Conservation (phyloP, 495 filamentous ascomycete genomes). For the Annulohypoxylon stygium region DNA sequence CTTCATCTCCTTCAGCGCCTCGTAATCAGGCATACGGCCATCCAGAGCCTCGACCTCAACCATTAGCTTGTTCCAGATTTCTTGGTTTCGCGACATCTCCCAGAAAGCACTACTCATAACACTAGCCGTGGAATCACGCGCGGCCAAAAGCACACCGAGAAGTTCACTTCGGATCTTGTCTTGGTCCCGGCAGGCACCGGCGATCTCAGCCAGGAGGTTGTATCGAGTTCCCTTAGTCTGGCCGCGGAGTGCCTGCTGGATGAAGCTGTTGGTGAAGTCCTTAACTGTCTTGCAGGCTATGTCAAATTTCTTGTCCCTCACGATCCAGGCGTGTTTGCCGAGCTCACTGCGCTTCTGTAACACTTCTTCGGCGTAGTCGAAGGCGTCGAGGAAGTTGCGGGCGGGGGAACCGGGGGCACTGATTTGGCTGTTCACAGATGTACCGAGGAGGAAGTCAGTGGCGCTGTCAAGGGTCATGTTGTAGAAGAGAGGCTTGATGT, state of each 20-base stretch:
- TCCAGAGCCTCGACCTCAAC: neutral
- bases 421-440: slow-evolving; percentile 3
- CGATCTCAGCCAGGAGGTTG: slow-evolving; percentile 7
- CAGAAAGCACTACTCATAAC: neutral
- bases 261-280: slow-evolving; percentile 2
- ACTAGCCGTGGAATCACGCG: slow-evolving; percentile 9
- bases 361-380: slow-evolving; percentile 7
- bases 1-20: slow-evolving; percentile 12
- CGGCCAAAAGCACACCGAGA: slow-evolving; percentile 3
- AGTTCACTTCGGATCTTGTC: slow-evolving; percentile 8
- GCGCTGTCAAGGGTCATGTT: slow-evolving; percentile 16
- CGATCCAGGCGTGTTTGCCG: neutral
- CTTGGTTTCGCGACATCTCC: slow-evolving; percentile 1
- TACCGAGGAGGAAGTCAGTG: slow-evolving; percentile 8
- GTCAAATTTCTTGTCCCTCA: slow-evolving; percentile 16
- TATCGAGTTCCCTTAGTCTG: neutral
- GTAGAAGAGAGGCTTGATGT: slow-evolving; percentile 12
- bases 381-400: slow-evolving; percentile 10
- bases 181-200: neutral
- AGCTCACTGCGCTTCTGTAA: slow-evolving; percentile 13
- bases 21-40: slow-evolving; percentile 1
- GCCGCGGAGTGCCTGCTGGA: slow-evolving; percentile 9
- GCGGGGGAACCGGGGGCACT: slow-evolving; percentile 4
- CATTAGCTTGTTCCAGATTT: slow-evolving; percentile 11
- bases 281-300: neutral